Percentiles rank a stretch among this genome's conserved stretches.
Conservation (phyloP, 805 yeast genomes). For the Isabelozyma gotoi region DNA sequence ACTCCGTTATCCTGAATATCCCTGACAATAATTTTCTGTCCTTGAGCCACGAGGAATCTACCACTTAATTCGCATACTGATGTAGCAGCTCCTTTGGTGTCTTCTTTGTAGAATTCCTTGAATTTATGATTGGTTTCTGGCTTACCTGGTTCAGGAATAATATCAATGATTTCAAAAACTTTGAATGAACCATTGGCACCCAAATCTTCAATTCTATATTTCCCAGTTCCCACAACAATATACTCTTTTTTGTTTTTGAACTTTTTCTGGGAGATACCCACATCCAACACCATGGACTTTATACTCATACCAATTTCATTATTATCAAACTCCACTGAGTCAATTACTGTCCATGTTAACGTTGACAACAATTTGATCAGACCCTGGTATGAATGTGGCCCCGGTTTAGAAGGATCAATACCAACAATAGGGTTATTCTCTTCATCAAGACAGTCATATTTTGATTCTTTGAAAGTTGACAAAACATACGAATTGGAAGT, state of each 20-base stretch:
- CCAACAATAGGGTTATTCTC: constrained; percentile 69
- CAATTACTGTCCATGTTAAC: constrained; percentile 72
- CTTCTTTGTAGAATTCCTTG: constrained; percentile 70
- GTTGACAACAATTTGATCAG: constrained; percentile 69
- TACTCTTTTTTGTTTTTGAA: constrained; percentile 60
- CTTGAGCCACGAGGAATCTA: constrained; percentile 79
- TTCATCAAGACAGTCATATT: constrained; percentile 69
- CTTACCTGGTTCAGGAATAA: constrained; percentile 84
- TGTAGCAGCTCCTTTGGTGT: constrained; percentile 80
- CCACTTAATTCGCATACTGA: constrained; percentile 80
- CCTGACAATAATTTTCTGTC: constrained; percentile 77
- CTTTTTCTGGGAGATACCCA: constrained; percentile 39
- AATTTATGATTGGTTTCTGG: constrained; percentile 83
- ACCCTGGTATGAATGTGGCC: constrained; percentile 60
- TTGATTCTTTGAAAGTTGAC: constrained; percentile 57
- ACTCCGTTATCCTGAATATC: constrained; percentile 85
- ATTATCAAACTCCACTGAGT: constrained; percentile 61
- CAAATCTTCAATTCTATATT: constrained; percentile 74
- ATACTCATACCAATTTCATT: constrained; percentile 63
- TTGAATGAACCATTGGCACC: constrained; percentile 77
- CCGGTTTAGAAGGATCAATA: constrained; percentile 46
- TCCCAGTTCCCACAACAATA: constrained; percentile 77
- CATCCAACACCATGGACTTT: constrained; percentile 52
- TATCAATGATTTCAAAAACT: constrained; percentile 71
- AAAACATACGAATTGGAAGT: constrained; percentile 59